Evolutionary conservation across 805 yeast species (phyloP), one percentile per base, ranked within the genome.

Genomic region (Candida xyloterini): DNA sequence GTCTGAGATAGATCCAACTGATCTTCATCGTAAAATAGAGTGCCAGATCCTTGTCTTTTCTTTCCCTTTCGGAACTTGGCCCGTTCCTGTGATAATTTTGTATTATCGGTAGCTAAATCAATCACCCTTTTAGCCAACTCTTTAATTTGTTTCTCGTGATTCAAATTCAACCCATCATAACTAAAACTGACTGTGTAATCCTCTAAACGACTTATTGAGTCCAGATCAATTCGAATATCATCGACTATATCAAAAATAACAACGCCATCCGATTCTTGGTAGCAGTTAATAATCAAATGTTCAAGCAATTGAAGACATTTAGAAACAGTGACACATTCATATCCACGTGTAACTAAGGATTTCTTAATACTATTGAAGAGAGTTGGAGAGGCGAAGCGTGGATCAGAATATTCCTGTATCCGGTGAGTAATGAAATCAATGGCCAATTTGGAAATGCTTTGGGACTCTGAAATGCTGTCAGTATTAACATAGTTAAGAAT

Each of bases 261-360:
- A 3, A 10, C 31, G 6, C 38, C 44, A 2, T 38, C 40, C 6
- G 40, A 30, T 13, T 35, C 34, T 5, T 24, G 30, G 39, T 44
- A 58, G 41, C 65, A 57, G 40, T 59, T 47, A n/a, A 57, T 23
- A 9, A 55, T 30, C 4, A 60, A 35, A 32, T 55, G 53, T 31
- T 59, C 62, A 24, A 57, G 33, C 11, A 58, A 32, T 20, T 40
- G 48, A 13, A 60, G 41, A 31, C 62, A 52, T 43, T 59, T 60
- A 15, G 51, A 38, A 10, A 59, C 40, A 8, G 53, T 53, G 11
- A 55, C 41, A 41, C 48, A 55, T 35, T 59, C 65, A 30, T 53
- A 51, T 1, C 65, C 65, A 21, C 47, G 50, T 11, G 55, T 58
- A 11, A 60, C 48, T 11, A 52, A 39, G 2, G 42, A 41, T 37